Percentiles rank a stretch among this genome's conserved stretches.
These are phyloP conservation scores for Sambucus nigra DNA, from an alignment of 129 eudicot species.

Conservation along the genomic window DNA sequence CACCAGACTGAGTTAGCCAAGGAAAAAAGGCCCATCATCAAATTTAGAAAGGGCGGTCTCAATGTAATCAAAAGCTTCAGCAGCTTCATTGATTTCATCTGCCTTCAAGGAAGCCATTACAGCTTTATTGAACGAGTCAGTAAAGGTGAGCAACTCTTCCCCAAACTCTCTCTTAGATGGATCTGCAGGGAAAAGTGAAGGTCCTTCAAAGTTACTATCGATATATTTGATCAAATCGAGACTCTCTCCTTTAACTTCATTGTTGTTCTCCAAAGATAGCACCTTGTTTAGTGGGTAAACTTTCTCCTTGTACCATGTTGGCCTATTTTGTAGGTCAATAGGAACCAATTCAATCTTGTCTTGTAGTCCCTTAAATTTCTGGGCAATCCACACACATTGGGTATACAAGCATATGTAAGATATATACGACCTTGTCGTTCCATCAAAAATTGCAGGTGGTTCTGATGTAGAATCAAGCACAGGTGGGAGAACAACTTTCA, in stretches of 20 bases:
- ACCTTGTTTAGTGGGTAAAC: no score
- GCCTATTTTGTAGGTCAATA: no score
- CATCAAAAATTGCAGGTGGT: no score
- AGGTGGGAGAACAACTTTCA: no score
- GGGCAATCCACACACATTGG: no score
- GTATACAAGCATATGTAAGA: no score
- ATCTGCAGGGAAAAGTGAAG: slow-evolving; percentile 65
- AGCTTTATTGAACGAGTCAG: slow-evolving; percentile 37
- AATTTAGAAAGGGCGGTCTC: slow-evolving; percentile 71
- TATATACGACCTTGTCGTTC: no score
- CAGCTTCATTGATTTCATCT: slow-evolving; percentile 38
- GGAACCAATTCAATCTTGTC: no score
- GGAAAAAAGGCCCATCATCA: slow-evolving; percentile 66
- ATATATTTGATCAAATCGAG: slow-evolving; percentile 76
- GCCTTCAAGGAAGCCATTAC: slow-evolving; percentile 45
- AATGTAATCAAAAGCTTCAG: slow-evolving; percentile 61
- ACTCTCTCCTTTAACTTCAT: slow-evolving; percentile 81
- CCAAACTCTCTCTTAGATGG: slow-evolving; percentile 48
- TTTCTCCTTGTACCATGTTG: no score
- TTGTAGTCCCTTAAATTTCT: no score
- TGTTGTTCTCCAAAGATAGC: slow-evolving; percentile 72
- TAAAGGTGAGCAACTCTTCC: slow-evolving; percentile 47
- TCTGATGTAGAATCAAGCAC: no score
- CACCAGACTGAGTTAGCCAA: slow-evolving; percentile 76
- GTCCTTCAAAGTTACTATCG: slow-evolving; percentile 73